phyloP scores from a whole-genome alignment of 805 yeast species.

The Kuraishia piskuri region DNA sequence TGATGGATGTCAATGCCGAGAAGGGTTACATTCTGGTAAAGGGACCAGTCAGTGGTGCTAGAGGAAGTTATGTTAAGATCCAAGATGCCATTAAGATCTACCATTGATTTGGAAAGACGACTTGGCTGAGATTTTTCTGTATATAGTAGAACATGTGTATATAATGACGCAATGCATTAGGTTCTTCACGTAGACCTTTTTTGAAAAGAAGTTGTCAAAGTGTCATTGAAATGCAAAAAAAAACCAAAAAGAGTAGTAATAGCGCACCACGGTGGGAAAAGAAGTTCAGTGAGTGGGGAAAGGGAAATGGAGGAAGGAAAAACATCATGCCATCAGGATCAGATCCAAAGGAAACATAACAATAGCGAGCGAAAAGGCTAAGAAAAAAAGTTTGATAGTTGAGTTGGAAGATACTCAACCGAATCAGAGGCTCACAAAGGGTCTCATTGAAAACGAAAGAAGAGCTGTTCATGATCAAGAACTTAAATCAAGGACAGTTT shows the following conservation, averaged over 20 bases:
- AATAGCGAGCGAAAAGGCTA: too few relatives aligned
- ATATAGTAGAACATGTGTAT: not conserved
- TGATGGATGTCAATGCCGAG: conserved; percentile 73
- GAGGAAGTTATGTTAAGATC: conserved; percentile 62
- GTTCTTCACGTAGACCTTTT: not conserved
- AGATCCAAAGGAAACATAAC: too few relatives aligned
- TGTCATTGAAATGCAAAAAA: not conserved
- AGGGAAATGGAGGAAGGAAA: not conserved
- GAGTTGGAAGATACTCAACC: too few relatives aligned
- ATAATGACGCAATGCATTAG: not conserved
- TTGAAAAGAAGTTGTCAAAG: not conserved
- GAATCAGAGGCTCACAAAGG: too few relatives aligned
- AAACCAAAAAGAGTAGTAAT: not conserved
- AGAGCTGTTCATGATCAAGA: too few relatives aligned
- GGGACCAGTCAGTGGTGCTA: conserved; percentile 91
- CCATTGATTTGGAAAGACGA: conserved; percentile 2
- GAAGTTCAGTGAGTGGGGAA: not conserved
- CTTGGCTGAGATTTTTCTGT: not conserved
- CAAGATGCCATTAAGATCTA: conserved; percentile 63
- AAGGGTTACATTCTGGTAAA: conserved; percentile 76
- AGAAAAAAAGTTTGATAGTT: too few relatives aligned
- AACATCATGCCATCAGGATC: too few relatives aligned
- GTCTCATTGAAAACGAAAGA: too few relatives aligned
- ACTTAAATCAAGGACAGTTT: too few relatives aligned
- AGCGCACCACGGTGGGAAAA: not conserved